These are phyloP conservation scores for Umbellularia californica DNA, from an alignment of 164 flowering plant species.

Conservation along the genomic window DNA sequence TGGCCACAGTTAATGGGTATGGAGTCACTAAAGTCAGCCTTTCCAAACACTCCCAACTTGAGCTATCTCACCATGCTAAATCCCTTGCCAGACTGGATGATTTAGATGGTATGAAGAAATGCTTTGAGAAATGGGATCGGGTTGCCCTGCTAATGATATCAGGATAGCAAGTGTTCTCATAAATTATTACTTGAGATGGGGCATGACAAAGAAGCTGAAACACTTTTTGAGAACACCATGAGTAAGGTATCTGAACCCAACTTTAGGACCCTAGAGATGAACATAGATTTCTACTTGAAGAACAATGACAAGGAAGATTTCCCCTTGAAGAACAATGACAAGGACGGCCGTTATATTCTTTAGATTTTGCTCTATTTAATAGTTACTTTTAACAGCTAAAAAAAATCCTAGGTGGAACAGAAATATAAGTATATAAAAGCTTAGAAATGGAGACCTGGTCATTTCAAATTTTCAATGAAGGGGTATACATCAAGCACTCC, in stretches of 20 bases:
- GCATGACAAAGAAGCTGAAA: constrained; percentile 56
- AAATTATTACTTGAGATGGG: constrained; percentile 31
- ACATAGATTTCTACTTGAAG: constrained; percentile 40
- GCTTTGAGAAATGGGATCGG: constrained; percentile 57
- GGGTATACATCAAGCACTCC: too few species aligned
- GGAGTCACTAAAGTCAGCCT: constrained; percentile 35
- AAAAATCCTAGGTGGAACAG: too few species aligned
- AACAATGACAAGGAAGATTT: constrained; percentile 8
- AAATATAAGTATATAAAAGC: too few species aligned
- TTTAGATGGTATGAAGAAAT: constrained; percentile 30
- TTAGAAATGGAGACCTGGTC: too few species aligned
- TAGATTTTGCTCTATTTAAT: too few species aligned
- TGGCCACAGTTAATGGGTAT: constrained; percentile 49
- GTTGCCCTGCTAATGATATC: constrained; percentile 38
- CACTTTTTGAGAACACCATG: constrained; percentile 23
- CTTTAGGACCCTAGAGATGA: constrained; percentile 31
- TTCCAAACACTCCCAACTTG: constrained; percentile 31
- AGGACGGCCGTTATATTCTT: too few species aligned
- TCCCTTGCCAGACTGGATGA: constrained; percentile 52
- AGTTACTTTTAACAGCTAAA: too few species aligned
- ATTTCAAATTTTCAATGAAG: too few species aligned
- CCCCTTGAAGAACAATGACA: constrained; percentile 22
- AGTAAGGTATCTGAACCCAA: constrained; percentile 27
- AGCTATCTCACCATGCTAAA: constrained; percentile 51
- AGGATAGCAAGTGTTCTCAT: constrained; percentile 40